Base-by-base conservation (phyloP, 768 basidiomycete genomes). In the Mycena rebaudengoi region DNA sequence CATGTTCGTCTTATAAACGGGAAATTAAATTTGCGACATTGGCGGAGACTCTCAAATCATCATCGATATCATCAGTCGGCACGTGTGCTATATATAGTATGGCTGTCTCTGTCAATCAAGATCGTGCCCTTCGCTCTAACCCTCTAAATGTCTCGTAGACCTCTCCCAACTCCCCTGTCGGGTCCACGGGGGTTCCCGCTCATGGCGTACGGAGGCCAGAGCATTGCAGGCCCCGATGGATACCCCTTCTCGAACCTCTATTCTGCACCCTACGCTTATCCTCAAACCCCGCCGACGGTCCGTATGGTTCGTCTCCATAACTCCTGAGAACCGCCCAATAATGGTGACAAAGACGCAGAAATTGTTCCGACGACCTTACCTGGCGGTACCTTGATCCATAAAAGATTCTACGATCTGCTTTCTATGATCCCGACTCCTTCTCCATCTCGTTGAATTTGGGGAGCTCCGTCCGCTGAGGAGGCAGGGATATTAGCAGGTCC, bases 331-430 rank as follows among this genome's bases (percentile, higher is more conserved):
- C n/a, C n/a, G n/a, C n/a, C n/a, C n/a, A n/a, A n/a, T n/a, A n/a
- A n/a, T n/a, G n/a, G n/a, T n/a, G n/a, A n/a, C n/a, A n/a, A n/a
- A n/a, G n/a, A n/a, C n/a, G n/a, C n/a, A n/a, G n/a, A n/a, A n/a
- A n/a, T n/a, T n/a, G n/a, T 79, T 32, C 70, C 79, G n/a, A 82
- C 82, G 30, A 81, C 84, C 60, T 77, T 90, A 66, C 87, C 87
- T 54, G 85, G 83, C 14, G 91, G 90, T 26, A 91, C 91, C 7
- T 79, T 94, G 53, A 80, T 95, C 37, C 93, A 95, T 84, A 91
- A 92, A 67, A 94, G 92, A n/a, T 94, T 94, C 82, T 95, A 93
- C 77, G 91, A 94, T 80, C 84, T 95, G 29, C 82, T 94, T 35
- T 83, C 92, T 25, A 85, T 93, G 81, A 91, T 92, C 66, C 90